A percentile compares a stretch with the other conserved stretches of the same genome.
Evolutionary conservation across 2,329 filamentous ascomycete genomes (phyloP).

Genomic region (Ophiostoma angusticollis): DNA sequence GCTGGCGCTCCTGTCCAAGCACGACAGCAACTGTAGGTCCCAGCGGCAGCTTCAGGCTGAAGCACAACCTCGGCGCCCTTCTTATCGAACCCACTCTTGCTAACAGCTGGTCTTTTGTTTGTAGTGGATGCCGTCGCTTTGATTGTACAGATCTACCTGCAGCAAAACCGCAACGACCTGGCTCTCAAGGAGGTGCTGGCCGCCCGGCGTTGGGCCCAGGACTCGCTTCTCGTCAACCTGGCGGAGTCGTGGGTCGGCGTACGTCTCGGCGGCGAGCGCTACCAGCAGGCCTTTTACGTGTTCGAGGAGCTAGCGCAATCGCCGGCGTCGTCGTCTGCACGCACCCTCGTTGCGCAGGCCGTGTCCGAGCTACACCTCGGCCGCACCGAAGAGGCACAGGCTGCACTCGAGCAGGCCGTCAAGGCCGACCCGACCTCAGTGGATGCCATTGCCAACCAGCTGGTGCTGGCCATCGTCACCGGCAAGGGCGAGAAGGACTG

Average conservation of each 20-base stretch:
- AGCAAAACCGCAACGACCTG: slow-evolving; percentile 83
- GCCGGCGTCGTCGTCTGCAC: slow-evolving; percentile 62
- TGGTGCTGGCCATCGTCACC: slow-evolving; percentile 65
- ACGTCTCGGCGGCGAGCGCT: slow-evolving; percentile 82
- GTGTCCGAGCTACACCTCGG: slow-evolving; percentile 86
- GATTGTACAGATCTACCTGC: slow-evolving; percentile 82
- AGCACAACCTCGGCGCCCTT: too few relatives aligned
- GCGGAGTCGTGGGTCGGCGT: slow-evolving; percentile 92
- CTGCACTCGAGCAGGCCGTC: slow-evolving; percentile 67
- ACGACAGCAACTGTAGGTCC: slow-evolving; percentile 68
- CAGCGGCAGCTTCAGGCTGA: too few relatives aligned
- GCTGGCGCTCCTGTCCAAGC: slow-evolving; percentile 62
- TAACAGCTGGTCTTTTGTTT: background rate
- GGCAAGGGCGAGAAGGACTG: slow-evolving; percentile 60
- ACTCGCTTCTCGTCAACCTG: slow-evolving; percentile 83
- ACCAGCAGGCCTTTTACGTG: slow-evolving; percentile 94
- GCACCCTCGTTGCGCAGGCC: slow-evolving; percentile 73
- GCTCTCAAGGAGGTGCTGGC: slow-evolving; percentile 79
- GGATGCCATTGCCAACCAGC: slow-evolving; percentile 67
- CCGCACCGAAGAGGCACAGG: slow-evolving; percentile 76
- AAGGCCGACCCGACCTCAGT: slow-evolving; percentile 58
- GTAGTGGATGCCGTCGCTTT: slow-evolving; percentile 65
- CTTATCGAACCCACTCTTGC: background rate
- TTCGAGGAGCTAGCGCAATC: slow-evolving; percentile 91
- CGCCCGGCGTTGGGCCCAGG: slow-evolving; percentile 88